Conservation (phyloP, 116 monocot species). For the Posidonia oceanica region DNA sequence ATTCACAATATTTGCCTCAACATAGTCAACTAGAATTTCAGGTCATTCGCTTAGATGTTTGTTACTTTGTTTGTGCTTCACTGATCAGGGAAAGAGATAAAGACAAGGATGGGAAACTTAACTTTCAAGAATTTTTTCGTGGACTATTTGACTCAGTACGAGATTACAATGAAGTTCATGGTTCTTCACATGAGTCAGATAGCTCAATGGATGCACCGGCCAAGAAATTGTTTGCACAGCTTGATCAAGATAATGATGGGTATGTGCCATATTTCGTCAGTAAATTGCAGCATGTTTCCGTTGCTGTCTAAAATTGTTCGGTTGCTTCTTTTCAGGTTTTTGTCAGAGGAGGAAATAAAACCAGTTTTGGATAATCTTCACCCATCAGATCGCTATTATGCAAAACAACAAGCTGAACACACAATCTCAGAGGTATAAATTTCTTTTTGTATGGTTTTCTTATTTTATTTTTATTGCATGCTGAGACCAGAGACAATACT, state of each 20-base stretch:
- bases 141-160: slow-evolving; percentile 68
- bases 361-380: slow-evolving; percentile 69
- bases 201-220: slow-evolving; percentile 38
- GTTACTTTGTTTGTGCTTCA: not conserved
- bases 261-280: slow-evolving; percentile 10
- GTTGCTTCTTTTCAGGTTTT: slow-evolving; percentile 30
- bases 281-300: not conserved
- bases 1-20: no score
- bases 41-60: not conserved
- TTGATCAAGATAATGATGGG: slow-evolving; percentile 85
- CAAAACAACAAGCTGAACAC: slow-evolving; percentile 94
- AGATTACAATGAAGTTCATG: slow-evolving; percentile 42
- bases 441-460: slow-evolving; percentile 15
- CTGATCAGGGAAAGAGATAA: slow-evolving; percentile 69
- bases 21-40: no score
- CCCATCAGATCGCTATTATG: slow-evolving; percentile 87
- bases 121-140: slow-evolving; percentile 76
- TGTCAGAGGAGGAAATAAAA: slow-evolving; percentile 65
- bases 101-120: slow-evolving; percentile 85
- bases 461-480: no score
- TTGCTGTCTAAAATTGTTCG: not conserved
- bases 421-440: slow-evolving; percentile 48
- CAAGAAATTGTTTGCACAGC: slow-evolving; percentile 60
- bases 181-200: slow-evolving; percentile 34
- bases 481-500: no score